Evolutionary conservation across 129 eudicot species (phyloP).

Genomic region (carrot (Daucus carota)): DH1_v3.0 NC_030384.2:43661501-43662000

Average conservation of each 20-base stretch:
- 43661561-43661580: not conserved
- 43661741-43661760: slow-evolving; percentile 14
- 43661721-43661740: not conserved
- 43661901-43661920: not conserved
- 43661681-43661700: not conserved
- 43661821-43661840: slow-evolving; percentile 35
- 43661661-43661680: not conserved
- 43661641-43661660: too few species aligned
- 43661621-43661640: not conserved
- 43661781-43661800: slow-evolving; percentile 45
- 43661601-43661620: not conserved
- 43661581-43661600: not conserved
- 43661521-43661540: too few species aligned
- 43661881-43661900: slow-evolving; percentile 20
- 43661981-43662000: not conserved
- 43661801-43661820: slow-evolving; percentile 39
- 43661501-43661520: not conserved
- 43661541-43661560: too few species aligned
- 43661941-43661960: not conserved
- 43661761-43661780: slow-evolving; percentile 48
- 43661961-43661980: not conserved
- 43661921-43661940: slow-evolving; percentile 24
- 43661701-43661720: too few species aligned
- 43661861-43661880: slow-evolving; percentile 19
- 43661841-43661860: slow-evolving; percentile 27